Base-by-base conservation (phyloP, 1,284 basidiomycete genomes). In the Naganishia sp. region DNA sequence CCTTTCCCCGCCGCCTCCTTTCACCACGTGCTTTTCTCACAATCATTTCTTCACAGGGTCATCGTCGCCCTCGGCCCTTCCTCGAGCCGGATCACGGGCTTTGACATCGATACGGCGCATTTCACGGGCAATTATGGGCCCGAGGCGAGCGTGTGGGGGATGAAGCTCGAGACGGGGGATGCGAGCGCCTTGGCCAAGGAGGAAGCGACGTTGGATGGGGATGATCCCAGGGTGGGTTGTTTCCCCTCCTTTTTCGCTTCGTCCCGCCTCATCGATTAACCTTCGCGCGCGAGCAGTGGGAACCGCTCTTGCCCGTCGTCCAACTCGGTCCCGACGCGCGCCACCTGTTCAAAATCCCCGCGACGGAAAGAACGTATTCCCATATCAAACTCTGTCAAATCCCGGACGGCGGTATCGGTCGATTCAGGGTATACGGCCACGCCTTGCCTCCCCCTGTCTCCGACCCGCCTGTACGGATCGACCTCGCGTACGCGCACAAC, bases 41-140 rank as follows among this genome's bases (percentile, higher is more conserved):
- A 33, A 23, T 21, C 21, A 10, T 25, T 13, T 25, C n/a, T 48
- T 18, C 23, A 23, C 69, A 93, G 91, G 92, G 91, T 88, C 68
- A 93, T 97, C 75, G 86, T 99, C 74, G 87, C 88, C 73, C 85
- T 99, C 3, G 95, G 93, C 1, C 88, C 90, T 0, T 83, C 75
- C 0, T 73, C 86, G 6, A 91, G 91, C 0, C 84, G 83, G 5
- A 70, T 98, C 59, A 76, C 82, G n/a, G 94, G 94, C 1, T 92
- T 96, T 76, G 95, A 98, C 77, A 85, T 99, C 45, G 96, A 99
- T 77, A 99, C 95, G 0, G 84, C 89, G n/a, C 88, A 94, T 77
- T 99, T 99, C 81, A 91, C 88, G 71, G 95, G 95, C 6, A 99
- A 99, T 75, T 96, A 99, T 80, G 91, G 88, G 0, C 92, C 92